Conservation (phyloP, 1,284 basidiomycete genomes). For the Leccinum variabile region DNA sequence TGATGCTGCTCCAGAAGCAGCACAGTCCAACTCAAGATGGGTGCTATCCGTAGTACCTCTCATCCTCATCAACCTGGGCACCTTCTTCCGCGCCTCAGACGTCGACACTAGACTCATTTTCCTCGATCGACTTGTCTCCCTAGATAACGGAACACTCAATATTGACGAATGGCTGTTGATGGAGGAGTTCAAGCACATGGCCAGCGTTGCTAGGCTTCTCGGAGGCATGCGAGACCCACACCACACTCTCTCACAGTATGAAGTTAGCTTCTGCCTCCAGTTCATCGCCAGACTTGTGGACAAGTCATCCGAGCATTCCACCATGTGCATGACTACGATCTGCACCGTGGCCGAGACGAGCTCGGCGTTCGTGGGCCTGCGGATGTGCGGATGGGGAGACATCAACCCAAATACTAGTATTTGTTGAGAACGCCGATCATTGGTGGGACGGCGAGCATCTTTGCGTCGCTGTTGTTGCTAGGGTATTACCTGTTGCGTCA, state of each 20-base stretch:
- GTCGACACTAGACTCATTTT: conserved; percentile 53
- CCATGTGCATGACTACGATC: conserved; percentile 22
- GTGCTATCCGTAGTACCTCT: conserved; percentile 55
- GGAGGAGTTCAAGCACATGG: conserved; percentile 53
- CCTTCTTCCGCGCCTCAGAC: conserved; percentile 58
- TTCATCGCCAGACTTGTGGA: conserved; percentile 23
- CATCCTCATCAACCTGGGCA: conserved; percentile 50
- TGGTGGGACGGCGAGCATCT: conserved; percentile 66
- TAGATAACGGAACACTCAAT: conserved; percentile 59
- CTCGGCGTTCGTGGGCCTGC: conserved; percentile 52
- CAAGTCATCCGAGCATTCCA: conserved; percentile 18
- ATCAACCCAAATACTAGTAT: conserved; percentile 84
- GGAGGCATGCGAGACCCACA: conserved; percentile 34
- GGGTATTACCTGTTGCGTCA: conserved; percentile 77
- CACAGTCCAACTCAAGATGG: conserved; percentile 45
- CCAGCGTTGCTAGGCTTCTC: conserved; percentile 42
- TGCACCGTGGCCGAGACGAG: conserved; percentile 22
- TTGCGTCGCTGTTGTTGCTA: conserved; percentile 53
- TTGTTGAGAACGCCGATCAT: conserved; percentile 90
- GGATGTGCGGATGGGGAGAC: conserved; percentile 98
- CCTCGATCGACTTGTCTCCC: conserved; percentile 51
- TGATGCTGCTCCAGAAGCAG: conserved; percentile 23
- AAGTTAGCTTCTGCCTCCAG: conserved; percentile 28
- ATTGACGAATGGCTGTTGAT: conserved; percentile 70
- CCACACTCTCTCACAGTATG: conserved; percentile 34